Evolutionary conservation across 2,329 filamentous ascomycete genomes (phyloP).

Genomic region (Coniochaeta sp.): DNA sequence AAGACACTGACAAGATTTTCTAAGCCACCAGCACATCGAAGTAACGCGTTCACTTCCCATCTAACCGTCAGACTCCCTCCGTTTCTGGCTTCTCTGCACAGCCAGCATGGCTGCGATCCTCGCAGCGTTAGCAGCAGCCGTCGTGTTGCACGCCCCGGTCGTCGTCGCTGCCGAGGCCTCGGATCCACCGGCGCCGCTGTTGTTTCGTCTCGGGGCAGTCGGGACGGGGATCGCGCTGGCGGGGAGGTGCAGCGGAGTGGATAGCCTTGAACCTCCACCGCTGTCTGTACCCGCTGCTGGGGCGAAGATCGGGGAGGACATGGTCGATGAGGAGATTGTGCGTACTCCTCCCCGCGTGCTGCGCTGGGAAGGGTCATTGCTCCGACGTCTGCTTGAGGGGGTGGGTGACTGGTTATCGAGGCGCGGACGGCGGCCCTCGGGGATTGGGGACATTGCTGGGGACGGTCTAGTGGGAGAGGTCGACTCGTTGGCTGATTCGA

Average conservation of each 20-base stretch:
- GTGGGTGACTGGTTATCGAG: not conserved
- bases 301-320: not conserved
- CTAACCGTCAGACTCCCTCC: not conserved
- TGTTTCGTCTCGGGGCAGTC: no score
- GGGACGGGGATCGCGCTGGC: no score
- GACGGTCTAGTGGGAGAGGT: no score
- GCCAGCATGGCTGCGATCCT: not conserved
- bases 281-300: not conserved
- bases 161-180: not conserved
- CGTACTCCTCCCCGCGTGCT: not conserved
- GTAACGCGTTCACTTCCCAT: no score
- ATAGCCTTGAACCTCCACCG: not conserved
- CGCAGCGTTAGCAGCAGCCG: not conserved
- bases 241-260: not conserved
- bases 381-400: not conserved
- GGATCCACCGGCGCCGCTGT: not conserved
- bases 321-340: not conserved
- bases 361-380: not conserved
- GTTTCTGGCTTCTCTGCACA: not conserved
- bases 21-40: no score
- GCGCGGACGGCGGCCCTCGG: not conserved
- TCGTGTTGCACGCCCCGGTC: no score
- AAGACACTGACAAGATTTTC: no score
- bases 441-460: not conserved
- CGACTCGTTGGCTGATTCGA: not conserved